Conservation (phyloP, 1,284 basidiomycete species). For the Ustilago loliicola region DNA sequence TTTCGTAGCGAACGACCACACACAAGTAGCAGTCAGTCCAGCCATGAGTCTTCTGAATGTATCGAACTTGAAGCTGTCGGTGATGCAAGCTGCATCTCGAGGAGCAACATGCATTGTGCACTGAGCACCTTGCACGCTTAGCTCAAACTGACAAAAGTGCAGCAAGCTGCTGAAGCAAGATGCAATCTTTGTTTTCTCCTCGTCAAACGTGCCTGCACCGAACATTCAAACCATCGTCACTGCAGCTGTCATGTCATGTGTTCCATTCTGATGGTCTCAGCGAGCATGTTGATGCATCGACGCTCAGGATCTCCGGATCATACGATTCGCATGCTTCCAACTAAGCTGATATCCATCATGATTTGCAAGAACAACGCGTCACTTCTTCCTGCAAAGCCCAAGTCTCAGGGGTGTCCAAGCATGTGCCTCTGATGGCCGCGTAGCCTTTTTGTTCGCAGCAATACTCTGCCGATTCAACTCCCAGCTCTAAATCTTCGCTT, state of each 20-base stretch:
- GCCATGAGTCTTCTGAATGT: too few species aligned
- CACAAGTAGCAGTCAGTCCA: too few species aligned
- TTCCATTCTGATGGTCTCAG: too few species aligned
- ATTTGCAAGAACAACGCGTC: background rate
- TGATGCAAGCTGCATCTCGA: constrained; percentile 14
- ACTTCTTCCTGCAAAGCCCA: background rate
- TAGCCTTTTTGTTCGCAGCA: background rate
- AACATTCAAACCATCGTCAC: background rate
- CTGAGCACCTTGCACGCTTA: background rate
- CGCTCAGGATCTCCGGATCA: background rate
- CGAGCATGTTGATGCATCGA: too few species aligned
- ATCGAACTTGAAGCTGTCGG: background rate
- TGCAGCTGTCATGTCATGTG: too few species aligned
- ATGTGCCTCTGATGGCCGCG: background rate
- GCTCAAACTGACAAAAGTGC: too few species aligned
- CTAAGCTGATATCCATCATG: background rate
- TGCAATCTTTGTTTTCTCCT: background rate
- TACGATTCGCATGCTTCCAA: background rate
- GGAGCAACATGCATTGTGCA: constrained; percentile 15
- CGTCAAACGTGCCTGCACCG: background rate
- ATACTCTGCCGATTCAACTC: background rate
- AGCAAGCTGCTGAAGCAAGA: too few species aligned
- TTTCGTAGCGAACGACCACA: background rate
- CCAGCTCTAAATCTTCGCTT: background rate
- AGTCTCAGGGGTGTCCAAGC: background rate